These are phyloP conservation scores for Leccinum griseonigrum DNA, from an alignment of 1,284 basidiomycete genomes.

Conservation along the genomic window DNA sequence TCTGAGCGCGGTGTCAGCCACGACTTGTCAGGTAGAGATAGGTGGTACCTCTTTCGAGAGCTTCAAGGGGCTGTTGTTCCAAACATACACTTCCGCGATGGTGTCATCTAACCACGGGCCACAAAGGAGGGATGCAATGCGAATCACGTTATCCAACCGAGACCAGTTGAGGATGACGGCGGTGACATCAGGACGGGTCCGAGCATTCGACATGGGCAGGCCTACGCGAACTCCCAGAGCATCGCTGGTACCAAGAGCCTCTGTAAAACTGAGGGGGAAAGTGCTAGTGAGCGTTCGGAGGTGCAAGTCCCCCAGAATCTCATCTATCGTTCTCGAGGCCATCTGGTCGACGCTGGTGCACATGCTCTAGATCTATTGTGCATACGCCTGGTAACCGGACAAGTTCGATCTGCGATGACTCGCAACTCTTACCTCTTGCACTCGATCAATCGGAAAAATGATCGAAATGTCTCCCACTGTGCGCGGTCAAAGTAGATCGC, in stretches of 20 bases:
- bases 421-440: neutral
- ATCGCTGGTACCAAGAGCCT: neutral
- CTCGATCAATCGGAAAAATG: neutral
- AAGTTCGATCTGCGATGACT: conserved; percentile 1
- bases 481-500: neutral
- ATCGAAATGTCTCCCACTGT: neutral
- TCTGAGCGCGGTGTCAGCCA: conserved; percentile 32
- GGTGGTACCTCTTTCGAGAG: conserved; percentile 41
- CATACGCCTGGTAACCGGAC: neutral
- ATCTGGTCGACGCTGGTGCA: neutral
- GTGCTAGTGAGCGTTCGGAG: conserved; percentile 10
- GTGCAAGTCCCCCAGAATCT: conserved; percentile 15
- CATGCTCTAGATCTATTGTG: neutral
- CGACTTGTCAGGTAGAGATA: neutral
- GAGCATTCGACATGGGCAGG: conserved; percentile 1
- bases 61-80: conserved; percentile 58
- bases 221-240: conserved; percentile 16
- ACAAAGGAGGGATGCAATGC: conserved; percentile 54
- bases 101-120: conserved; percentile 43
- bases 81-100: conserved; percentile 54
- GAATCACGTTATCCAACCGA: conserved; percentile 55
- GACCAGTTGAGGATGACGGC: conserved; percentile 67
- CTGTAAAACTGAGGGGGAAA: conserved; percentile 22
- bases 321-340: conserved; percentile 2
- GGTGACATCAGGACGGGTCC: conserved; percentile 39